Base-by-base conservation (phyloP, 1,139 yeast genomes). In the Pichia sp. region DNA sequence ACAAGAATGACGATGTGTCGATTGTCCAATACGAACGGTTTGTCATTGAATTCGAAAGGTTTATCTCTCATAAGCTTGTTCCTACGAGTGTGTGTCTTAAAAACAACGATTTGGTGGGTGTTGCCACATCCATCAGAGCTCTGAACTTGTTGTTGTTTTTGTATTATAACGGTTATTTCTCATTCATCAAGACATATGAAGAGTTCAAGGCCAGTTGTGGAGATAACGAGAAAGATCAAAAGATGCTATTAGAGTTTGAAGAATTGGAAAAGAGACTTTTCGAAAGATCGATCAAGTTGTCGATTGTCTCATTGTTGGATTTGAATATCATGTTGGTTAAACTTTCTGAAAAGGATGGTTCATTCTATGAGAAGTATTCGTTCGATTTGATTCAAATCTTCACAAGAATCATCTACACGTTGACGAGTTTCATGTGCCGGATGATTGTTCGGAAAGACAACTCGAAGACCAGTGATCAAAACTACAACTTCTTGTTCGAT, bases 321-420 rank as follows among this genome's bases (percentile, higher is more conserved):
- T 41, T 59, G 17, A 56, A 58, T 38, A 21, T 43, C 4, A 48
- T 50, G 17, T 46, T 55, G 22, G 37, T 58, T 33, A 31, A 52
- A 20, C 53, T 51, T 32, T 46, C 55, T 5, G 58, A 53, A 27
- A 34, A 42, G n/a, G 47, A 53, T 36, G 42, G 47, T 11, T 44
- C 48, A 40, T 34, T 42, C 40, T 40, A 41, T 34, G 48, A 49
- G 32, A 48, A 51, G 34, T 50, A 44, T 46, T 53, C 60, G 3
- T 47, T 58, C 7, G 63, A 59, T 45, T 39, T 61, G 19, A 45
- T 61, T 18, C 54, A 53, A 40, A 43, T 57, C 15, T 52, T 61
- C 28, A 49, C 53, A 27, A 53, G 57, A 18, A 50, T 51, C 9
- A 43, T 54, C 11, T 53, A 43, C 21, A 48, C 49, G 4, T 22